A percentile compares a stretch with the other conserved stretches of the same genome.
These are phyloP conservation scores for Fusarium cicatricum DNA, from an alignment of 2,329 filamentous ascomycete genomes.

Conservation along the genomic window DNA sequence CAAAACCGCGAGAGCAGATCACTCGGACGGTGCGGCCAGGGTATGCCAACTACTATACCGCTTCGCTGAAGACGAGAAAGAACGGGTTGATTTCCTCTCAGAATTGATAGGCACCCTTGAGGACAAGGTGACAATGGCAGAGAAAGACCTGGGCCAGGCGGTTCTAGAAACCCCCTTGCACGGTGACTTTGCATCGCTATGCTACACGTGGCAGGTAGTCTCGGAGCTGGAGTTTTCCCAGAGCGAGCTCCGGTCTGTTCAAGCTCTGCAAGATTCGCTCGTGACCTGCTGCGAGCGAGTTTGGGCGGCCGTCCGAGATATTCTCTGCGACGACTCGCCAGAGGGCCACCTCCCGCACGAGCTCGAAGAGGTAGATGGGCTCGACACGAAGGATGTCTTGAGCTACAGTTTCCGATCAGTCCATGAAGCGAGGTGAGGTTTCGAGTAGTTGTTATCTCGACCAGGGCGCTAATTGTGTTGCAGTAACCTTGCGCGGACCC, in stretches of 20 bases:
- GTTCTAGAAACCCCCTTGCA: slow-evolving; percentile 73
- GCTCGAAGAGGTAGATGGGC: slow-evolving; percentile 72
- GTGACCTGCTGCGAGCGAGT: slow-evolving; percentile 70
- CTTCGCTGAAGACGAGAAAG: slow-evolving; percentile 56
- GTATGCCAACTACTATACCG: slow-evolving; percentile 74
- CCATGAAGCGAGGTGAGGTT: slow-evolving; percentile 84
- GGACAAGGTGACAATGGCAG: slow-evolving; percentile 68
- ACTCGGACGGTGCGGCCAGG: slow-evolving; percentile 89
- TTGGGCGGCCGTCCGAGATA: slow-evolving; percentile 77
- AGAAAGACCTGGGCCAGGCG: slow-evolving; percentile 70
- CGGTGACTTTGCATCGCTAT: slow-evolving; percentile 73
- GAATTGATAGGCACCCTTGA: slow-evolving; percentile 69
- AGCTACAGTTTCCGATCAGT: slow-evolving; percentile 95
- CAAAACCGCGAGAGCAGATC: slow-evolving; percentile 83
- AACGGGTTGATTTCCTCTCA: slow-evolving; percentile 61
- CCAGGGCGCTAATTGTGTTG: slow-evolving; percentile 19
- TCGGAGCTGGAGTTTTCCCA: slow-evolving; percentile 51
- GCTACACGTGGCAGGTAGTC: slow-evolving; percentile 63
- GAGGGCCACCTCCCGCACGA: slow-evolving; percentile 87
- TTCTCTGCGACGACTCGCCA: slow-evolving; percentile 92
- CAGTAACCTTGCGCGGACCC: slow-evolving; percentile 75
- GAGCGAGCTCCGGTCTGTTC: slow-evolving; percentile 48
- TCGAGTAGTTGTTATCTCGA: slow-evolving; percentile 15
- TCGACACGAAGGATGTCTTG: slow-evolving; percentile 86
- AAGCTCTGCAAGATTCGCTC: slow-evolving; percentile 61